Base-by-base conservation (phyloP, 2,329 filamentous ascomycete genomes). In the Aschersonia sp. region DNA sequence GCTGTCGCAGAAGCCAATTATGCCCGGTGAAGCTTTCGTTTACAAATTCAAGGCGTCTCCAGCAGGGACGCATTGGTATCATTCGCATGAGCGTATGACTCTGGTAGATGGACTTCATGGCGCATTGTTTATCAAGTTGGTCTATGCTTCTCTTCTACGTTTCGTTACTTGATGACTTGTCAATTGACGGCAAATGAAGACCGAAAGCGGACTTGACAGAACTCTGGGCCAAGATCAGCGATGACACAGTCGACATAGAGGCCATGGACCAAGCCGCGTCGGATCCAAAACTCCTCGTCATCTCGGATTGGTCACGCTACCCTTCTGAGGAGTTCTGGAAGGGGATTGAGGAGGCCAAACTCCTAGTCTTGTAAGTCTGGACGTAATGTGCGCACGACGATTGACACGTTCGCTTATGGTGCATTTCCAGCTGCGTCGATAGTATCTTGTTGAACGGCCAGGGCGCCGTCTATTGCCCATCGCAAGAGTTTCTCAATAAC, bases 1-100 rank as follows among this genome's bases (percentile, higher is more conserved):
- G 0, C 50, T 71, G 4, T 62, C 66, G 2, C 69, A 72, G 49
- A 54, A 57, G 11, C 59, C 62, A 0, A 71, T 72, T 22, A 47
- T 56, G 30, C 58, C 63, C 5, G 60, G 61, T 0, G 52, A 56
- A 1, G 56, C 51, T 1, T 72, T 62, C 48, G 56, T 61, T 0
- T 71, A 71, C 49, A 37, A 44, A 29, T 54, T 50, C 47, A 47
- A 32, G 12, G 54, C 46, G 22, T 49, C 35, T 5, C 48, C 47
- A 29, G 14, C 51, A 2, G 53, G 53, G 0, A 49, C 43, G 1
- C 49, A 52, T 37, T 54, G 51, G 41, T 50, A 49, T 6, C 48
- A 49, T 43, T 47, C 48, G 9, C 48, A 49, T 37, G 31, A 40
- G 11, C 41, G 48, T 40, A 52, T 32, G 46, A 51, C 35, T 32